Percentiles rank a stretch among this genome's conserved stretches.
These are phyloP conservation scores for Tetrapisispora nanseiensis DNA, from an alignment of 805 yeast genomes.

Conservation along the genomic window DNA sequence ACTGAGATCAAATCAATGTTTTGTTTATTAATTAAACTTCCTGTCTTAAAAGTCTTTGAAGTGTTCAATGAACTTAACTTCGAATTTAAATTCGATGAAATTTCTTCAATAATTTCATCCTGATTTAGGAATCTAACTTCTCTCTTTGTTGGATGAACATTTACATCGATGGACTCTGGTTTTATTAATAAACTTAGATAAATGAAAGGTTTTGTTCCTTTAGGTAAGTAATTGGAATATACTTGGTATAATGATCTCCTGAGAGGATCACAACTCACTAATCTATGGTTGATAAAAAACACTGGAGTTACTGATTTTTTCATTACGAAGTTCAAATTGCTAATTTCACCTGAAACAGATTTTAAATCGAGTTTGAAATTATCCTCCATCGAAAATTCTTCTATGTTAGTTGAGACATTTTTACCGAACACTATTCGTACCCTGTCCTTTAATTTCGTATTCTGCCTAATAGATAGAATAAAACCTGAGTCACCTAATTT, in stretches of 20 bases:
- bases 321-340: slow-evolving; percentile 59
- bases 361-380: slow-evolving; percentile 41
- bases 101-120: slow-evolving; percentile 66
- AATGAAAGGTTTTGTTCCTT: slow-evolving; percentile 66
- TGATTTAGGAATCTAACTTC: slow-evolving; percentile 83
- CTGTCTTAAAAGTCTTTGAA: slow-evolving; percentile 60
- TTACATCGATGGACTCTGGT: slow-evolving; percentile 76
- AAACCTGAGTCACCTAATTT: slow-evolving; percentile 67
- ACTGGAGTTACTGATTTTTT: slow-evolving; percentile 60
- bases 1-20: slow-evolving; percentile 1
- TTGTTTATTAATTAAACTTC: slow-evolving; percentile 37
- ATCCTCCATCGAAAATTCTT: slow-evolving; percentile 35
- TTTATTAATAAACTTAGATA: slow-evolving; percentile 60
- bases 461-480: slow-evolving; percentile 49
- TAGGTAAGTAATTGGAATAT: slow-evolving; percentile 62
- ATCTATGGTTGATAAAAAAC: slow-evolving; percentile 75
- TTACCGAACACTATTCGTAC: slow-evolving; percentile 68
- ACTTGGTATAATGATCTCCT: slow-evolving; percentile 54
- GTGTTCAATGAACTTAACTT: slow-evolving; percentile 49
- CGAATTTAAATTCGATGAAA: slow-evolving; percentile 42
- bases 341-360: slow-evolving; percentile 47
- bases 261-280: slow-evolving; percentile 76
- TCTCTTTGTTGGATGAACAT: slow-evolving; percentile 90
- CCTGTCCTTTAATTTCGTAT: slow-evolving; percentile 48
- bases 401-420: slow-evolving; percentile 52